These are phyloP conservation scores for Leptosphaerulina australis DNA, from an alignment of 2,329 filamentous ascomycete genomes.

Conservation along the genomic window DNA sequence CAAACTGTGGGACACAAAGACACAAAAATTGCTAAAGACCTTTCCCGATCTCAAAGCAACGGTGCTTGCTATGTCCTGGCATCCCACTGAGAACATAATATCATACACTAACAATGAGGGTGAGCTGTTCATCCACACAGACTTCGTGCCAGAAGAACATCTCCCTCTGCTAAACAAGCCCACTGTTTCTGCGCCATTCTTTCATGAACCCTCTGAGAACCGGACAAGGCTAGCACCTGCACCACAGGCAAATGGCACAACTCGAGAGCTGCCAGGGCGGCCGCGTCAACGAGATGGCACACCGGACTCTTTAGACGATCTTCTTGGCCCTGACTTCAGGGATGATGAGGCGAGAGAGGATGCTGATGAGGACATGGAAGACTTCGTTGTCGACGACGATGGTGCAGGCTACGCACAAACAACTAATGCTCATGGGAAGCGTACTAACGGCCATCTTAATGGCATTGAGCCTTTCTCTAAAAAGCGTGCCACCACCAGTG, in stretches of 20 bases:
- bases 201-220: slow-evolving; percentile 77
- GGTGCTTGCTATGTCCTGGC: slow-evolving; percentile 87
- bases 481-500: slow-evolving; percentile 55
- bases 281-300: slow-evolving; percentile 63
- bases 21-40: slow-evolving; percentile 78
- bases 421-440: slow-evolving; percentile 68
- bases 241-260: slow-evolving; percentile 58
- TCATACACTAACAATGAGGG: slow-evolving; percentile 94
- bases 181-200: slow-evolving; percentile 80
- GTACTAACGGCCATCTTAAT: slow-evolving; percentile 57
- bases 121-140: slow-evolving; percentile 87
- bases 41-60: slow-evolving; percentile 74
- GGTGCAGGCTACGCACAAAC: slow-evolving; percentile 80
- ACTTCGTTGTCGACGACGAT: slow-evolving; percentile 94
- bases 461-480: slow-evolving; percentile 56
- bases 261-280: slow-evolving; percentile 58
- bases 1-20: slow-evolving; percentile 86
- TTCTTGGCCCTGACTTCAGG: slow-evolving; percentile 69
- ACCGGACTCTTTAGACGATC: slow-evolving; percentile 78
- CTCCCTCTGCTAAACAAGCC: slow-evolving; percentile 56
- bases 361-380: slow-evolving; percentile 59
- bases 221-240: slow-evolving; percentile 68
- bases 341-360: slow-evolving; percentile 56
- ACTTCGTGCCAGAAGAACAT: slow-evolving; percentile 63
- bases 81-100: slow-evolving; percentile 83